phyloP scores from a whole-genome alignment of 768 basidiomycete species.

The Postia placenta region DNA sequence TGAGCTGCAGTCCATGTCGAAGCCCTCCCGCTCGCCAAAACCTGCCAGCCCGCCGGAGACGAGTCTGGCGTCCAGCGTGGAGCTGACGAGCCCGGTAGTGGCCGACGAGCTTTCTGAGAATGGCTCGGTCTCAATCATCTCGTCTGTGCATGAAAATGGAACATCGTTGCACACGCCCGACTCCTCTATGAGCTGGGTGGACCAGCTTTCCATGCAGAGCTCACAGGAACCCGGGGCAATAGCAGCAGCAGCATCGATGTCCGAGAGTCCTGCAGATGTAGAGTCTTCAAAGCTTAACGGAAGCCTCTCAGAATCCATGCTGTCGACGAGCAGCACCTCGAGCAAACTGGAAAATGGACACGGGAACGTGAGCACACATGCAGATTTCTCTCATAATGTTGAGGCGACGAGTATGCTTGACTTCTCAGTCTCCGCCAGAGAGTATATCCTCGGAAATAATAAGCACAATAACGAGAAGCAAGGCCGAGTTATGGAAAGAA shows the following conservation, averaged over 20 bases:
- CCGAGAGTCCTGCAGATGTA: background rate
- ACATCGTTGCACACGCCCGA: conserved; percentile 32
- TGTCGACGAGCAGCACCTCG: conserved; percentile 30
- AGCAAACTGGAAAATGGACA: conserved; percentile 18
- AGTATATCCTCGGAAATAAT: conserved; percentile 2
- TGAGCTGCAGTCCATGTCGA: conserved; percentile 44
- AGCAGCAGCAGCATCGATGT: background rate
- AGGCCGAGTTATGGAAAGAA: conserved; percentile 87
- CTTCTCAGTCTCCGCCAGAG: conserved; percentile 21
- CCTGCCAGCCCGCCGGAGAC: conserved; percentile 15
- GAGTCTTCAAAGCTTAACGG: conserved; percentile 5
- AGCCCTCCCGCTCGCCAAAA: conserved; percentile 18
- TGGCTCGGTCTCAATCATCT: conserved; percentile 35
- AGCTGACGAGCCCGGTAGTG: conserved; percentile 21
- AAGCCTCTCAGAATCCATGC: conserved; percentile 36
- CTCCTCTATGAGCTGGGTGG: conserved; percentile 39
- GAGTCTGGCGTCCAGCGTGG: conserved; percentile 32
- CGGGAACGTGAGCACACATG: conserved; percentile 16
- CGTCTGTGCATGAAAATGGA: conserved; percentile 33
- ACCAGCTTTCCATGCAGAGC: conserved; percentile 27
- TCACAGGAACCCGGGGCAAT: conserved; percentile 13
- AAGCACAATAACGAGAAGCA: conserved; percentile 38
- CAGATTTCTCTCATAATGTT: background rate
- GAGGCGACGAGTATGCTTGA: background rate
- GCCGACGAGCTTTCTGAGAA: conserved; percentile 39